phyloP scores from a whole-genome alignment of 352 stramenopile genomes.

The Pythium sp. region DNA sequence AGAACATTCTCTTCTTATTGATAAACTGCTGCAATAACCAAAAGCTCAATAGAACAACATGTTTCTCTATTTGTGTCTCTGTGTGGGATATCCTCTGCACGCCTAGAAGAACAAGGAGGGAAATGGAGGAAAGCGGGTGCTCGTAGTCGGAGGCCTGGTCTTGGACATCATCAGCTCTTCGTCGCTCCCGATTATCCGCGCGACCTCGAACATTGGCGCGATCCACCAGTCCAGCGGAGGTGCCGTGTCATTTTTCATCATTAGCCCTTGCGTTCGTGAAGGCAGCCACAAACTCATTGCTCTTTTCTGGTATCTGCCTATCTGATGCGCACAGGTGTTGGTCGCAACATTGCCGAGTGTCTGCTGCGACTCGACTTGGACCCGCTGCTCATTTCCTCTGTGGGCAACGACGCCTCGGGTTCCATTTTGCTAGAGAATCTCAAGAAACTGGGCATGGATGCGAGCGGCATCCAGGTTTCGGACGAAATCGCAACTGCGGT shows the following conservation, averaged over 20 bases:
- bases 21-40: neutral
- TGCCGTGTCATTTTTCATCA: conserved; percentile 14
- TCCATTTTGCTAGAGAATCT: conserved; percentile 73
- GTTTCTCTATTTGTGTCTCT: neutral
- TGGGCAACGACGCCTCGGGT: conserved; percentile 76
- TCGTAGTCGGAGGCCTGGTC: conserved; percentile 86
- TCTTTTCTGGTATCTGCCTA: neutral
- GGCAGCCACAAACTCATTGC: neutral
- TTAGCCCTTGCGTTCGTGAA: neutral
- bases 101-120: neutral
- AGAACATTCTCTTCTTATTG: neutral
- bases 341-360: conserved; percentile 90
- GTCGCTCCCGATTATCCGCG: conserved; percentile 55
- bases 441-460: conserved; percentile 51
- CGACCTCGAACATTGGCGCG: conserved; percentile 87
- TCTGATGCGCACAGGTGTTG: conserved; percentile 65
- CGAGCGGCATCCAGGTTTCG: conserved; percentile 52
- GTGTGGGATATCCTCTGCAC: neutral
- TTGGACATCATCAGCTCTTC: conserved; percentile 86
- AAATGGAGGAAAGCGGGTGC: conserved; percentile 34
- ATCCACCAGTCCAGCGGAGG: conserved; percentile 83
- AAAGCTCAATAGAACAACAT: neutral
- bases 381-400: conserved; percentile 75
- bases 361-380: conserved; percentile 64
- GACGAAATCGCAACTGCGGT: conserved; percentile 66